Evolutionary conservation across 1,284 basidiomycete genomes (phyloP), one percentile per base, ranked within the genome.

Genomic region (Malassezia vespertilionis): DNA sequence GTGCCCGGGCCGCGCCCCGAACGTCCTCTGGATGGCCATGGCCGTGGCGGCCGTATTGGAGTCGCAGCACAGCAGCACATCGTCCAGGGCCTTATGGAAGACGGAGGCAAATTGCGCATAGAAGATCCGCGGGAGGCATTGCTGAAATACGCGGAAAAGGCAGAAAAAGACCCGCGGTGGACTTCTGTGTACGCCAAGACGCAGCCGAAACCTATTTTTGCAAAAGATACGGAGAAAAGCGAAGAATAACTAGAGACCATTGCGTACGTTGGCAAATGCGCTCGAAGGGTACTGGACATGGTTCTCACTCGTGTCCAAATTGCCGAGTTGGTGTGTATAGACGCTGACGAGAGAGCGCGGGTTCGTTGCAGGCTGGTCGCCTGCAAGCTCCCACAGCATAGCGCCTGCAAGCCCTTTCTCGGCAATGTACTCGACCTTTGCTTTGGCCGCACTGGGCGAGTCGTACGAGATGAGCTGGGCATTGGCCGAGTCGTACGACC

Each of bases 11-110:
- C 33, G 11, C 84, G 89, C 69, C 77, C 95, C 54, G 57, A 65
- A 22, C 46, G 41, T 4, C 93, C 93, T 20, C 79, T 97, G 35
- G 80, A 77, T 44, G 93, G 93, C 4, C 86, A 85, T 23, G 93
- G 93, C 41, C 79, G 79, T 61, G 91, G 90, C 22, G 93, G 93
- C 36, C 76, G 91, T 23, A 85, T 99, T 35, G 93, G 93, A 20
- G 84, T 87, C 28, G 88, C 85, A 72, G 91, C 88, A 4, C 95
- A 85, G 36, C 87, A 93, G 59, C 86, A 91, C 64, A 80, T 95
- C 53, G 88, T 97, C 33, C 87, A 93, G 73, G 84, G 85, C 61
- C 74, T 97, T 68, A 87, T 89, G 45, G 23, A 32, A 2, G 18
- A 54, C 53, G 34, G 41, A 3, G 34, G 46, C 49, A 57, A 54